Conservation (phyloP, 2,329 filamentous ascomycete genomes). For the Fusarium citri region DNA sequence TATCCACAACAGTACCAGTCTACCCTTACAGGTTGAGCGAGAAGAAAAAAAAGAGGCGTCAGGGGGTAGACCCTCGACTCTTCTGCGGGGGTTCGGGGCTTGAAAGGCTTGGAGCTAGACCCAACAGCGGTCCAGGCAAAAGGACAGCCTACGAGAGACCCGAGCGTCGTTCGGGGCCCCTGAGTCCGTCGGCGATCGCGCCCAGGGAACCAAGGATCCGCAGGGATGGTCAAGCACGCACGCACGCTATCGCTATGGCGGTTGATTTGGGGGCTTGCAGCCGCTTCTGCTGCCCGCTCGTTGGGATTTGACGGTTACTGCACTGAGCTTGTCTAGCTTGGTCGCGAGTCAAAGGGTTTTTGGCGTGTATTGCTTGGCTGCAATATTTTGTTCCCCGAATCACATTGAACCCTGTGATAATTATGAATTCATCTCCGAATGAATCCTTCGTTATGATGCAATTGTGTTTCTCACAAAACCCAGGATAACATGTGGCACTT, state of each 20-base stretch:
- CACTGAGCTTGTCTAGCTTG: slow-evolving; percentile 25
- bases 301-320: slow-evolving; percentile 20
- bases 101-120: slow-evolving; percentile 45
- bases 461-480: not conserved
- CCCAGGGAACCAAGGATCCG: slow-evolving; percentile 37
- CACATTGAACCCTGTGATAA: not conserved
- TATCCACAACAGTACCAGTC: slow-evolving; percentile 31
- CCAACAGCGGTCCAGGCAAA: slow-evolving; percentile 45
- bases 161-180: slow-evolving; percentile 47
- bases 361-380: slow-evolving; percentile 9
- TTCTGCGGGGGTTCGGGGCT: slow-evolving; percentile 44
- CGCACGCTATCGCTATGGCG: slow-evolving; percentile 7
- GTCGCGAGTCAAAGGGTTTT: slow-evolving; percentile 26
- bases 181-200: slow-evolving; percentile 45
- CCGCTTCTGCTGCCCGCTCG: not conserved
- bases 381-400: slow-evolving; percentile 1
- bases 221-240: slow-evolving; percentile 26
- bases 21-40: slow-evolving; percentile 27
- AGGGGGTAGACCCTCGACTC: slow-evolving; percentile 45
- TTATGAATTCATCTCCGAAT: slow-evolving; percentile 12
- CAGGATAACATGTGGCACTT: not conserved
- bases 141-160: slow-evolving; percentile 28
- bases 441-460: slow-evolving; percentile 11
- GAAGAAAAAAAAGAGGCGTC: slow-evolving; percentile 45
- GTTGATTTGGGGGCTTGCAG: slow-evolving; percentile 5